Conservation (phyloP, 164 flowering plant genomes). For the Macadamia integrifolia region DNA sequence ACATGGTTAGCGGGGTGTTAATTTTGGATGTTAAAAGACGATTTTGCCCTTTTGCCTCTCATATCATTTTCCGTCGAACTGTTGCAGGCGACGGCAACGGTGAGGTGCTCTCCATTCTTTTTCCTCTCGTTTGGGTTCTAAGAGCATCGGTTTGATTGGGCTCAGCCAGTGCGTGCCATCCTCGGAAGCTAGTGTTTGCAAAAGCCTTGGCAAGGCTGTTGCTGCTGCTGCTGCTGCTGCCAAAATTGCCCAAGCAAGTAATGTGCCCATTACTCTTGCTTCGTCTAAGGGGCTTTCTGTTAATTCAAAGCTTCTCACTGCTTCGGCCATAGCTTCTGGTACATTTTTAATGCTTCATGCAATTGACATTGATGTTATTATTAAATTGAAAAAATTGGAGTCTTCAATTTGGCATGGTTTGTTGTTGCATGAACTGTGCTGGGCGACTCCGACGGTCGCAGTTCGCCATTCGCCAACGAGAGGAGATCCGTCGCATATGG, state of each 20-base stretch:
- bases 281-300: constrained; percentile 54
- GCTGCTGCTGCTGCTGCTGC: constrained; percentile 76
- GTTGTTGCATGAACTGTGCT: constrained; percentile 55
- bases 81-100: no score
- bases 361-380: not conserved
- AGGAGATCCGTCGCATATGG: no score
- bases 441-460: constrained; percentile 20
- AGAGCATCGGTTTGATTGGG: constrained; percentile 79
- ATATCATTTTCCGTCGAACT: no score
- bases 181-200: constrained; percentile 25
- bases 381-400: not conserved
- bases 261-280: constrained; percentile 69
- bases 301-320: constrained; percentile 53
- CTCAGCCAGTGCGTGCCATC: constrained; percentile 48
- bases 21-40: no score
- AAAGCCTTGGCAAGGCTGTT: constrained; percentile 59
- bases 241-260: constrained; percentile 68
- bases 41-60: no score
- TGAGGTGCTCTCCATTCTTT: no score
- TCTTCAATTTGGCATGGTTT: constrained; percentile 7
- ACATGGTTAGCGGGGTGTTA: no score
- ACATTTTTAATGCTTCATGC: not conserved
- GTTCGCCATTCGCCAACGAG: no score
- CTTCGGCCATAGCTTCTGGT: constrained; percentile 85
- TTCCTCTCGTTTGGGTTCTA: constrained; percentile 42